Base-by-base conservation (phyloP, 306 rosid species). In the Datisca glomerata region DNA sequence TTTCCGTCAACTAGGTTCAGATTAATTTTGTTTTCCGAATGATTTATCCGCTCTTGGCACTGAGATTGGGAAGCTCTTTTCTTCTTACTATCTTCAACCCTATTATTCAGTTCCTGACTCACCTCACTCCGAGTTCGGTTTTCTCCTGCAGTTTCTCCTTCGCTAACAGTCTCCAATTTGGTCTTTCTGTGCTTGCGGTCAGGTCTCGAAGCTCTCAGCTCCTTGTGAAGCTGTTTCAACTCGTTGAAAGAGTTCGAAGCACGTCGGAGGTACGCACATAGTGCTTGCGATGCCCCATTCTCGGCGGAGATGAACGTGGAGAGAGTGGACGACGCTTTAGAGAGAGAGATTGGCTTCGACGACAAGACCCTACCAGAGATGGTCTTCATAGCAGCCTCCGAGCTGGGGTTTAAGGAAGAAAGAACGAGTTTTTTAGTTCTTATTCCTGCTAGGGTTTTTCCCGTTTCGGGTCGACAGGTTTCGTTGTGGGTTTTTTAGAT, bases 181-280 rank as follows among this genome's bases (percentile, higher is more conserved):
- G 12, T 29, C 32, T 24, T 24, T 10, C 42, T 21, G 7, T 41
- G 53, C 38, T 29, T 58, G 5, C 48, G 53, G 4, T 35, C 39
- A 17, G 63, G 47, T 7, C 44, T 9, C 5, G 45, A 18, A 29
- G 25, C 18, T 23, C 49, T 57, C 23, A 66, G 53, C 27, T 62
- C 73, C 44, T 41, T 59, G 36, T 72, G 67, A 5, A 61, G 67
- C 64, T 57, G 74, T 24, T 63, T 63, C 36, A 66, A 44, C 67
- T 72, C 79, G 57, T 72, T 52, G 65, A 72, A 67, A 5, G 79
- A 59, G 21, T 39, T 45, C 18, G 70, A 20, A 43, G 75, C 23
- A 45, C 79, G 79, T n/a, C 75, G 47, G 23, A 67, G 68, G 56
- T 63, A 72, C 3, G 64, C 68, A 12, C 45, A 29, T 3, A 56